phyloP scores from a whole-genome alignment of 352 stramenopile genomes.

The Globisporangium emineosum region DNA sequence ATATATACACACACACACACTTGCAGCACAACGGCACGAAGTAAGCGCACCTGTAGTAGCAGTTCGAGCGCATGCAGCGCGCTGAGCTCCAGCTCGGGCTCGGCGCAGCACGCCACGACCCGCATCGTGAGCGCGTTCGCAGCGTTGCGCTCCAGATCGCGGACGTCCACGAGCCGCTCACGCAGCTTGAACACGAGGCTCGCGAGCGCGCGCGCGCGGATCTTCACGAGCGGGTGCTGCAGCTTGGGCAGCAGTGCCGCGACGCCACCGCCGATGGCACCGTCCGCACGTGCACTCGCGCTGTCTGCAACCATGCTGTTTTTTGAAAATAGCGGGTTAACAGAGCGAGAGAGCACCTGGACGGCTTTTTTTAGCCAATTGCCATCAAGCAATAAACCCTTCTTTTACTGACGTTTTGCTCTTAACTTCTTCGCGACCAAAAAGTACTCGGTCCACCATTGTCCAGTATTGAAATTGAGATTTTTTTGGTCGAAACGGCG shows the following conservation, averaged over 20 bases:
- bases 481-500: too few relatives aligned
- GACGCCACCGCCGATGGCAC: slow-evolving; percentile 15
- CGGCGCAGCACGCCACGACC: slow-evolving; percentile 38
- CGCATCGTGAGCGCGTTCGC: slow-evolving; percentile 29
- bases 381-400: too few relatives aligned
- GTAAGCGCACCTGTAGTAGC: slow-evolving; percentile 22
- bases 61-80: slow-evolving; percentile 55
- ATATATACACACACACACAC: neutral
- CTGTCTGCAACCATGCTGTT: neutral
- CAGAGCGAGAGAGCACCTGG: too few relatives aligned
- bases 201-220: slow-evolving; percentile 53
- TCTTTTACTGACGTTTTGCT: too few relatives aligned
- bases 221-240: slow-evolving; percentile 52
- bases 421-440: too few relatives aligned
- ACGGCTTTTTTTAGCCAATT: too few relatives aligned
- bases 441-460: too few relatives aligned
- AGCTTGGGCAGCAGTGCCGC: slow-evolving; percentile 55
- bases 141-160: slow-evolving; percentile 26
- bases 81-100: slow-evolving; percentile 39
- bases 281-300: neutral
- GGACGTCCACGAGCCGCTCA: slow-evolving; percentile 40
- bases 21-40: neutral
- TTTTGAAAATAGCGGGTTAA: too few relatives aligned
- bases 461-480: too few relatives aligned
- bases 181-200: slow-evolving; percentile 69